Base-by-base conservation (phyloP, 176 grass and related monocot genomes). In the Thalia dealbata region DNA sequence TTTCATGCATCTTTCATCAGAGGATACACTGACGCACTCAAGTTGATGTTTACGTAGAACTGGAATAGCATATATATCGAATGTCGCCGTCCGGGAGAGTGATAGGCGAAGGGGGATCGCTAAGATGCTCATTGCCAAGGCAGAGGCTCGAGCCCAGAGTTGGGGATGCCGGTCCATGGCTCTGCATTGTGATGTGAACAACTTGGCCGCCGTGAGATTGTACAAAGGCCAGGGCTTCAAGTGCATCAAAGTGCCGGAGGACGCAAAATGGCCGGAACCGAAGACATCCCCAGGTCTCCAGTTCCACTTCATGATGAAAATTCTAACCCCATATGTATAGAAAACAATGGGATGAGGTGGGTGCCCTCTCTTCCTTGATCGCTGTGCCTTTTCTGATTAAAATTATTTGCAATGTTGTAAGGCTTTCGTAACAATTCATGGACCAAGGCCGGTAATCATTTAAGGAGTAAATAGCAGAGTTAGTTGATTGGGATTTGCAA, bases 291-390 rank as follows among this genome's bases (percentile, higher is more conserved):
- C 88, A 56, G 83, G 85, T 45, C 73, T 80, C 67, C 76, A 45
- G 30, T 97, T 92, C 45, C 82, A 74, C 61, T 96, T 96, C 78
- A 96, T 92, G 93, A 92, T 90, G 82, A 96, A 96, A 69, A 70
- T 86, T 61, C 74, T 88, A 52, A 50, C 71, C 52, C 79, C 62
- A n/a, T n/a, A n/a, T 68, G 65, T 68, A 22, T 41, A 44, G 6
- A 44, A 44, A 45, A 18, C 16, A 67, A 19, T 56, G 51, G 21
- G 7, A 58, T 7, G 16, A 18, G 22, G 3, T 58, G 19, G 13
- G n/a, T n/a, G n/a, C n/a, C n/a, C n/a, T n/a, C n/a, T 25, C 25
- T 15, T 23, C 25, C 60, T 4, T 14, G 25, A 24, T 27, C 3
- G 18, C 3, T 6, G 60, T 27, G 12, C 15, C 15, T 7, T 26